Conservation (phyloP, 331 rosid species). For the Stylosanthes scabra region DNA sequence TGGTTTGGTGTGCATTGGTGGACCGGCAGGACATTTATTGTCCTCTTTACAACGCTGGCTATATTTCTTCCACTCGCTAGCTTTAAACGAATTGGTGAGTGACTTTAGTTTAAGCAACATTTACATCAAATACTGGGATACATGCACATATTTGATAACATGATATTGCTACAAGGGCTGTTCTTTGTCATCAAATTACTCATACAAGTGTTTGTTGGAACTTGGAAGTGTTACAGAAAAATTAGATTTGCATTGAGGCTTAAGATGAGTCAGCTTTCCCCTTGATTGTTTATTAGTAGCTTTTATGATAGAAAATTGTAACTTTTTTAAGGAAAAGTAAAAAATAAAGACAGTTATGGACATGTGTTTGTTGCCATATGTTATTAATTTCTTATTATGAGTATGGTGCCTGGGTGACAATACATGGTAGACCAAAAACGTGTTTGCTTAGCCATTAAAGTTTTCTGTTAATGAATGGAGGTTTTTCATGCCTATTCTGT, state of each 20-base stretch:
- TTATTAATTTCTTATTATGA: neutral
- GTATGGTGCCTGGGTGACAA: neutral
- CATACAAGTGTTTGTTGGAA: conserved; percentile 21
- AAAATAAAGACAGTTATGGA: neutral
- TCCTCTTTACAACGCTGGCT: conserved; percentile 70
- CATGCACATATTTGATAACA: conserved; percentile 14
- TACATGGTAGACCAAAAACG: too few relatives aligned
- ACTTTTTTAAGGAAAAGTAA: neutral
- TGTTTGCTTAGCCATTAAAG: neutral
- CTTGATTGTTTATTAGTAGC: conserved; percentile 16
- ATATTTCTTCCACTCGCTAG: conserved; percentile 87
- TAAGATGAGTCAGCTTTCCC: neutral
- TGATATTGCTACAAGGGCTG: conserved; percentile 1
- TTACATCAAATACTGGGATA: conserved; percentile 1
- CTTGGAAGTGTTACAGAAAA: conserved; percentile 25
- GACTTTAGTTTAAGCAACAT: conserved; percentile 1
- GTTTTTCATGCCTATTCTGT: conserved; percentile 38
- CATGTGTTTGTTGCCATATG: conserved; percentile 10
- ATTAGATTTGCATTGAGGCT: conserved; percentile 13
- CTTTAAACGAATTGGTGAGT: conserved; percentile 92
- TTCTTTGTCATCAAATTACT: conserved; percentile 22
- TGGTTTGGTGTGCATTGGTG: conserved; percentile 99
- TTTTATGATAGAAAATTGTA: neutral
- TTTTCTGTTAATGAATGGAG: conserved; percentile 8
- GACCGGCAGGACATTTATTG: conserved; percentile 76